Percentiles rank a stretch among this genome's conserved stretches.
Conservation (phyloP, 2,329 filamentous ascomycete genomes). For the Fusarium brevicatenulatum region DNA sequence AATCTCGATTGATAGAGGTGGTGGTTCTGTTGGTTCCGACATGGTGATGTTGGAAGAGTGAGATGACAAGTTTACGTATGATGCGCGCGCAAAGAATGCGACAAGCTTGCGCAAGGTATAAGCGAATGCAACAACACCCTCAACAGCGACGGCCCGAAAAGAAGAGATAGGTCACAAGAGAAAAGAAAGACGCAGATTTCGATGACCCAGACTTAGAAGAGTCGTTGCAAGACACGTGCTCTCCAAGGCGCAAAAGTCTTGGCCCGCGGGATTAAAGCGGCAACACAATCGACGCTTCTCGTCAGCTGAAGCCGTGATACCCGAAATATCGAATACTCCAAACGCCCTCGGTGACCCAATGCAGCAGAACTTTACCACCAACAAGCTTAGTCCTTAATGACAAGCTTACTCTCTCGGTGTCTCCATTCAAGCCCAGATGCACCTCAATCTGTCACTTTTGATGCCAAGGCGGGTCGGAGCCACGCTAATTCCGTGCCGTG, state of each 20-base stretch:
- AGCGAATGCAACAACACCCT: not conserved
- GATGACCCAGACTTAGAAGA: not conserved
- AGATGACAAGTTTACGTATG: not conserved
- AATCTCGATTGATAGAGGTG: constrained; percentile 69
- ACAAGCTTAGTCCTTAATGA: constrained; percentile 30
- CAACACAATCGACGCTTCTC: not conserved
- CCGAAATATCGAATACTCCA: constrained; percentile 1
- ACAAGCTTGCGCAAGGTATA: not conserved
- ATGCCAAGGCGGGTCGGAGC: constrained; percentile 19
- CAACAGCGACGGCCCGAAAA: not conserved
- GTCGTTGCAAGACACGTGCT: not conserved
- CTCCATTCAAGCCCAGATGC: not conserved
- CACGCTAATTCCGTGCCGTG: constrained; percentile 32
- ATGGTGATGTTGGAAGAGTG: not conserved
- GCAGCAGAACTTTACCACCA: constrained; percentile 28
- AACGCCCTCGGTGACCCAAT: constrained; percentile 37
- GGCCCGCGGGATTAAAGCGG: constrained; percentile 26
- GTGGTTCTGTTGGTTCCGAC: constrained; percentile 52
- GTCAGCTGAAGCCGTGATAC: constrained; percentile 35
- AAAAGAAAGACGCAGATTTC: not conserved
- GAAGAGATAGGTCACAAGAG: not conserved
- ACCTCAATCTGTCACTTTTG: not conserved
- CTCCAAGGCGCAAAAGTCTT: not conserved
- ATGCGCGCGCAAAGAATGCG: not conserved
- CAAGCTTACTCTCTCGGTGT: constrained; percentile 31